Percentiles rank a stretch among this genome's conserved stretches.
Evolutionary conservation across 257 asterid genomes (phyloP).

Genomic region (Penstemon barbatus): DNA sequence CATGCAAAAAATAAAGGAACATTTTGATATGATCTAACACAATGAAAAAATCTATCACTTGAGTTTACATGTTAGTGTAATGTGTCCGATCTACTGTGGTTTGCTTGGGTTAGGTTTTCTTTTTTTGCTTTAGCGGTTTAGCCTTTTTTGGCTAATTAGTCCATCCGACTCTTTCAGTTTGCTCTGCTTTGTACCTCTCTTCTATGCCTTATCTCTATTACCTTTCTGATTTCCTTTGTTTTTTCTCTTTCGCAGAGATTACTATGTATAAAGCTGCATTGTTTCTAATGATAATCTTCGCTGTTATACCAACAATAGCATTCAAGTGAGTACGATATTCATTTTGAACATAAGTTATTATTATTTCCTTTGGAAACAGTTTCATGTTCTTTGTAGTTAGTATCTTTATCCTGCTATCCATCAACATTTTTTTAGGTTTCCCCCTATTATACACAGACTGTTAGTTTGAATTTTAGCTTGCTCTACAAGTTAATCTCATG

Average conservation of each 20-base stretch:
- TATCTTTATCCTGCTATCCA: neutral
- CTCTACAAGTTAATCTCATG: constrained; percentile 1
- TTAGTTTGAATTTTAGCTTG: constrained; percentile 12
- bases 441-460: constrained; percentile 15
- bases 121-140: constrained; percentile 10
- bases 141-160: constrained; percentile 4
- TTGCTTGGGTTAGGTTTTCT: constrained; percentile 17
- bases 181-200: constrained; percentile 17
- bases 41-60: constrained; percentile 4
- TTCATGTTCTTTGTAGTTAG: constrained; percentile 9
- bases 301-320: constrained; percentile 78
- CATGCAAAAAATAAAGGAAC: constrained; percentile 17
- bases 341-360: constrained; percentile 6
- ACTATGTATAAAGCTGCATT: constrained; percentile 60
- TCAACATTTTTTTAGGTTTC: constrained; percentile 3
- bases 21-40: constrained; percentile 6
- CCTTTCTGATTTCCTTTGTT: neutral
- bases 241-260: constrained; percentile 49
- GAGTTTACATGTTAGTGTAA: constrained; percentile 16
- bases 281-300: constrained; percentile 69
- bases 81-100: constrained; percentile 10
- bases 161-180: neutral
- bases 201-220: constrained; percentile 19
- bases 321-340: constrained; percentile 64
- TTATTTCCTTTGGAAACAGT: constrained; percentile 20